Evolutionary conservation across 352 stramenopile species (phyloP).

Genomic region (Phytophthora parvispora): DNA sequence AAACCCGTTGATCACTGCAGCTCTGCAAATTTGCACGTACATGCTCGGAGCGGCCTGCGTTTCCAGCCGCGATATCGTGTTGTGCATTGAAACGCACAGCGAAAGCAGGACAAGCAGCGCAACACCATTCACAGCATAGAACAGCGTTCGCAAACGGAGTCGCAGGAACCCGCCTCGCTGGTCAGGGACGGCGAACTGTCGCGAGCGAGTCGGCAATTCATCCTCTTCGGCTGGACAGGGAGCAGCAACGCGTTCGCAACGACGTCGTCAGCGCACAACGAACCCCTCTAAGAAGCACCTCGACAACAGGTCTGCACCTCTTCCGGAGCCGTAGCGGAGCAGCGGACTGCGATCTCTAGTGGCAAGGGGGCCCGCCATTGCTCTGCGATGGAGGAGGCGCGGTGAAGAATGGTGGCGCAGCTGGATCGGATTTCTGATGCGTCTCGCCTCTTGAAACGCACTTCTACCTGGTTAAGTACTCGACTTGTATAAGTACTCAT

Average conservation of each 20-base stretch:
- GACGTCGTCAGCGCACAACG: background rate
- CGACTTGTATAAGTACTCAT: background rate
- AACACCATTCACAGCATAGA: conserved; percentile 71
- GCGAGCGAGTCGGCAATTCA: conserved; percentile 19
- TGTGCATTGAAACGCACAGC: conserved; percentile 81
- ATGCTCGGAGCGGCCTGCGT: conserved; percentile 13
- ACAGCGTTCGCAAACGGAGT: conserved; percentile 45
- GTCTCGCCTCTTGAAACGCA: background rate
- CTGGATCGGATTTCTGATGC: conserved; percentile 7
- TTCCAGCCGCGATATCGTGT: conserved; percentile 68
- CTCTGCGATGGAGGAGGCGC: conserved; percentile 13
- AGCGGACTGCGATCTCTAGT: conserved; percentile 64
- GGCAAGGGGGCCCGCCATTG: conserved; percentile 15
- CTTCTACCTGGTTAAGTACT: background rate
- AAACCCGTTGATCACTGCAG: background rate
- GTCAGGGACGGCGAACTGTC: conserved; percentile 3
- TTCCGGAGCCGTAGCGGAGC: conserved; percentile 70
- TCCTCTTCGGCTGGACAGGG: conserved; percentile 12
- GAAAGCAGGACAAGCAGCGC: conserved; percentile 64
- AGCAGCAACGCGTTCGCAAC: background rate
- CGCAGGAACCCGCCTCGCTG: background rate
- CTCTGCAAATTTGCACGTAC: conserved; percentile 20
- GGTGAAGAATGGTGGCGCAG: conserved; percentile 19
- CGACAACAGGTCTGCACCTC: conserved; percentile 16
- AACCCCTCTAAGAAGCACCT: too few relatives aligned